A percentile compares a stretch with the other conserved stretches of the same genome.
phyloP scores from a whole-genome alignment of 768 basidiomycete species.

The Clavulina sp. region DNA sequence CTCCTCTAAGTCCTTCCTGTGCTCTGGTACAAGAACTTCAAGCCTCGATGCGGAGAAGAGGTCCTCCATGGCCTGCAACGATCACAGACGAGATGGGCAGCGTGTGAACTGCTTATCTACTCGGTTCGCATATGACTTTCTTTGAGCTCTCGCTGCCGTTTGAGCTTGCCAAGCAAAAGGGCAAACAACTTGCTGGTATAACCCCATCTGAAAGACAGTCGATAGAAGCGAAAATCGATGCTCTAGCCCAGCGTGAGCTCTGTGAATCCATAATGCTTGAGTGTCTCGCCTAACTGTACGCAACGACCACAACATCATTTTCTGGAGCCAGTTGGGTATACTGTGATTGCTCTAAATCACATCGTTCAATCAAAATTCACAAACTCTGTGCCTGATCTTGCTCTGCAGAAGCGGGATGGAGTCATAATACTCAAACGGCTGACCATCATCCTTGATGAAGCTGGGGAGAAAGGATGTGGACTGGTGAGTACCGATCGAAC shows the following conservation, averaged over 20 bases:
- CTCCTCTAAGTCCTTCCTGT: background rate
- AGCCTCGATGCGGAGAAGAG: background rate
- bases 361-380: slow-evolving; percentile 49
- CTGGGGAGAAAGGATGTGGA: slow-evolving; percentile 75
- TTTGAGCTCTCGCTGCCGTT: background rate
- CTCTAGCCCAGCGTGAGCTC: slow-evolving; percentile 53
- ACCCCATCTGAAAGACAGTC: background rate
- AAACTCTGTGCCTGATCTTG: slow-evolving; percentile 41
- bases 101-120: too few species aligned
- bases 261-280: background rate
- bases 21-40: background rate
- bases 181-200: background rate
- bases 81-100: too few species aligned
- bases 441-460: slow-evolving; percentile 65
- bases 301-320: background rate
- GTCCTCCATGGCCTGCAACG: background rate
- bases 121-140: too few species aligned
- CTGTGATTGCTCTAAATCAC: slow-evolving; percentile 62
- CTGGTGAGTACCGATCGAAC: slow-evolving; percentile 29
- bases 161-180: background rate
- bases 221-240: slow-evolving; percentile 26
- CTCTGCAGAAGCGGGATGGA: slow-evolving; percentile 43
- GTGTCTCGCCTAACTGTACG: background rate
- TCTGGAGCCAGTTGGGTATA: slow-evolving; percentile 80
- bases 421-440: slow-evolving; percentile 55